Conservation (phyloP, 192 early-diverging fungal species). For the Coemansia sp. region DNA sequence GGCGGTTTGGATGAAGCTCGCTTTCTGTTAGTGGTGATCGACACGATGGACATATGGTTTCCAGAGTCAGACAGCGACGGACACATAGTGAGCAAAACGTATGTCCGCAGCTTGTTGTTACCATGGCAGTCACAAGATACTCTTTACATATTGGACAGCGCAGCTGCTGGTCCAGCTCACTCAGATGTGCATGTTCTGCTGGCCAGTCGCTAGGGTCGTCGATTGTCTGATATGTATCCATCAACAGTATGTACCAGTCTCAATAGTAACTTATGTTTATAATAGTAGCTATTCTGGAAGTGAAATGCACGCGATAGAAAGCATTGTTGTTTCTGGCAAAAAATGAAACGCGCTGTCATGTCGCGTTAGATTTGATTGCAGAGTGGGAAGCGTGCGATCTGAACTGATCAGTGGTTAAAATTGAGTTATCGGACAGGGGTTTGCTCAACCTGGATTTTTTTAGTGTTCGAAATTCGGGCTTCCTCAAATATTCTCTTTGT, state of each 20-base stretch:
- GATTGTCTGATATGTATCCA: conserved; percentile 20
- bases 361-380: neutral
- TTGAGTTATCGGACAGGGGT: neutral
- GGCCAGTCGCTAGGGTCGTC: conserved; percentile 76
- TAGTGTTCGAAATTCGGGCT: neutral
- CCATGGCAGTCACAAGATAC: conserved; percentile 61
- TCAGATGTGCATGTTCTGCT: conserved; percentile 34
- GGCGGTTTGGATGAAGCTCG: conserved; percentile 43
- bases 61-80: conserved; percentile 59
- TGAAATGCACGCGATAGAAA: neutral
- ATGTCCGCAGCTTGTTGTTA: conserved; percentile 63
- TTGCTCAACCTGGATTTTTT: neutral
- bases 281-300: neutral
- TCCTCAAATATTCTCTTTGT: neutral
- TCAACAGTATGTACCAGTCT: neutral
- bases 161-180: conserved; percentile 64
- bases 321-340: neutral
- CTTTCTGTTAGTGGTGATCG: conserved; percentile 40
- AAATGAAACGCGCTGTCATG: neutral
- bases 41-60: conserved; percentile 68
- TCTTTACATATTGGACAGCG: conserved; percentile 81
- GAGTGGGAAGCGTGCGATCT: neutral
- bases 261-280: neutral
- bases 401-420: neutral
- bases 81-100: conserved; percentile 79